These are phyloP conservation scores for Conringia planisiliqua DNA, from an alignment of 345 rosid genomes.

Conservation along the genomic window DNA sequence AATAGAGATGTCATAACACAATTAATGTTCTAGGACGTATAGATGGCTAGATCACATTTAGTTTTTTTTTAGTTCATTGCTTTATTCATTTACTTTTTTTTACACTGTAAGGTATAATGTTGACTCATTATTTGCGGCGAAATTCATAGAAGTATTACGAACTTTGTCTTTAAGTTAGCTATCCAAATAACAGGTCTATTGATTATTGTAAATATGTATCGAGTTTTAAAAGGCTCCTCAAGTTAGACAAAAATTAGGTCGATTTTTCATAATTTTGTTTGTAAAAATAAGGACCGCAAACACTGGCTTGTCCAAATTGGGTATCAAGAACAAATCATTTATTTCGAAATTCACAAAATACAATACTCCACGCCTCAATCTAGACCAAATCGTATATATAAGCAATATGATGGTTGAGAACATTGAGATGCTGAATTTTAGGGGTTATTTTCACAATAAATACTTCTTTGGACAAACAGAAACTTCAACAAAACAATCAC, in stretches of 20 bases:
- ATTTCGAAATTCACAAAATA: not conserved
- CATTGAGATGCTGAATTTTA: not conserved
- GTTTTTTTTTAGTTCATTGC: not conserved
- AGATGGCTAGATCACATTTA: slow-evolving; percentile 4
- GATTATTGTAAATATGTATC: too few species aligned
- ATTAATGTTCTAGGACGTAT: not conserved
- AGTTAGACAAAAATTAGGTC: too few species aligned
- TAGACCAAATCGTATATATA: not conserved
- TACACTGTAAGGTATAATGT: not conserved
- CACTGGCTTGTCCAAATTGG: too few species aligned
- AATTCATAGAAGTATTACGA: too few species aligned
- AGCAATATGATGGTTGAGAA: not conserved
- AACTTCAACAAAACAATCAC: not conserved
- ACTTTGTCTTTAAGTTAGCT: too few species aligned
- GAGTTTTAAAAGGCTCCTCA: too few species aligned
- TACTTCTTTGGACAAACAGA: not conserved
- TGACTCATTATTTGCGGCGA: not conserved
- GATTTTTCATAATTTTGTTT: too few species aligned
- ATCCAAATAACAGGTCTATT: too few species aligned
- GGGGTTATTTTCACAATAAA: not conserved
- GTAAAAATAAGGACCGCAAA: too few species aligned
- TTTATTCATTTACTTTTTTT: not conserved
- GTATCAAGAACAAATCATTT: not conserved
- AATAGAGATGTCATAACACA: not conserved
- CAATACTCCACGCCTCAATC: not conserved